A percentile compares a stretch with the other conserved stretches of the same genome.
Conservation (phyloP, 1,284 basidiomycete genomes). For the Malassezia cuniculi region DNA sequence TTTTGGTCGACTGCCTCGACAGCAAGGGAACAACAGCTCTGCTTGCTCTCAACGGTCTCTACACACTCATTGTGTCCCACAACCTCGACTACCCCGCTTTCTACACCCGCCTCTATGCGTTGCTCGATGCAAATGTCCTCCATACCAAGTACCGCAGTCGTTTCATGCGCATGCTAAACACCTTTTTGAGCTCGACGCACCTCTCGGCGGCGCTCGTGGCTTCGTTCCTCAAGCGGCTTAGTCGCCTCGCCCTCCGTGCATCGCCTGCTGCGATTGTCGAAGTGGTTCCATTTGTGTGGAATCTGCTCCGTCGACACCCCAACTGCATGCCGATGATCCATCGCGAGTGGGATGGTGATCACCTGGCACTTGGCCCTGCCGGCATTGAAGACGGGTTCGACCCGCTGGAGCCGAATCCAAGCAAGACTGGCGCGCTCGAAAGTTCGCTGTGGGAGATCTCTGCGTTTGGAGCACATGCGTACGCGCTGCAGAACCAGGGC, state of each 20-base stretch:
- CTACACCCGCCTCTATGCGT: slow-evolving; percentile 80
- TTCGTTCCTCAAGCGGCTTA: slow-evolving; percentile 82
- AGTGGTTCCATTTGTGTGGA: slow-evolving; percentile 85
- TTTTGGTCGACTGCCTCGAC: slow-evolving; percentile 72
- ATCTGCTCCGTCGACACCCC: slow-evolving; percentile 82
- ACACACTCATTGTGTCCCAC: slow-evolving; percentile 78
- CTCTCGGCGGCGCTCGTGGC: slow-evolving; percentile 77
- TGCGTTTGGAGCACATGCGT: slow-evolving; percentile 50
- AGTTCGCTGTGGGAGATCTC: slow-evolving; percentile 86
- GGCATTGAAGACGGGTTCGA: slow-evolving; percentile 50
- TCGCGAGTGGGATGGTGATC: slow-evolving; percentile 37
- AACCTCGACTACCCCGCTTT: slow-evolving; percentile 94
- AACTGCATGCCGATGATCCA: slow-evolving; percentile 87
- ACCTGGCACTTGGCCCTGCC: slow-evolving; percentile 29
- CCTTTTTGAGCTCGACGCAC: slow-evolving; percentile 83
- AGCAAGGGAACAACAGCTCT: slow-evolving; percentile 63
- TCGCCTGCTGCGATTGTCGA: slow-evolving; percentile 82
- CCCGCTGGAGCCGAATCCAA: slow-evolving; percentile 58
- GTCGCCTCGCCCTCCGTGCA: slow-evolving; percentile 67
- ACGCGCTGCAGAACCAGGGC: slow-evolving; percentile 12
- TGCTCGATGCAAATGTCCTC: slow-evolving; percentile 62
- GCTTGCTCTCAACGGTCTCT: slow-evolving; percentile 79
- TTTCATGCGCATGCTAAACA: slow-evolving; percentile 82
- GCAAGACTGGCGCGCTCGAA: slow-evolving; percentile 63
- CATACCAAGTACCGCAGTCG: slow-evolving; percentile 84